These are phyloP conservation scores for Alloteropsis angusta DNA, from an alignment of 202 grass and related monocot species.

Conservation along the genomic window DNA sequence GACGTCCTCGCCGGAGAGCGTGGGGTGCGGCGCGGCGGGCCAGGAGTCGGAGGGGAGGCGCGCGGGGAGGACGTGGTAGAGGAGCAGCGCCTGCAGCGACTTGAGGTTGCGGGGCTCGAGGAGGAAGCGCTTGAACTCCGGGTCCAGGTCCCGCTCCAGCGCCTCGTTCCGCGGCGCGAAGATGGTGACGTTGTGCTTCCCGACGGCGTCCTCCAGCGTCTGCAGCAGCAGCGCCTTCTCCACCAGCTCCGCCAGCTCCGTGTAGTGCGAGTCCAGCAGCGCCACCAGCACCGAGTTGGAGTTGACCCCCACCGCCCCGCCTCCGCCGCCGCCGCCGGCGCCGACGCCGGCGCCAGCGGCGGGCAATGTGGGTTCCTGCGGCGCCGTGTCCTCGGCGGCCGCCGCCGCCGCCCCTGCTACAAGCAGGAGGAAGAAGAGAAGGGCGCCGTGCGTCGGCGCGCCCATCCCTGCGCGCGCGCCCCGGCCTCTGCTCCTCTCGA, in stretches of 20 bases:
- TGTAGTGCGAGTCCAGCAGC: constrained; percentile 84
- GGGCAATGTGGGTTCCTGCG: constrained; percentile 34
- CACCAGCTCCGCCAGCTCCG: constrained; percentile 74
- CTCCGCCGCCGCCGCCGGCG: not conserved
- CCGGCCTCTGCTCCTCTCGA: not conserved
- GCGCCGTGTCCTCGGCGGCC: not conserved
- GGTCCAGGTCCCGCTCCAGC: constrained; percentile 66
- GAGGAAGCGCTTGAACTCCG: constrained; percentile 75
- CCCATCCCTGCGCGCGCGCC: constrained; percentile 33
- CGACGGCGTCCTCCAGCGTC: constrained; percentile 56
- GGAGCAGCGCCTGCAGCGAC: constrained; percentile 69
- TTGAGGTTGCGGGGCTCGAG: constrained; percentile 71
- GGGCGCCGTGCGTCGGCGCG: constrained; percentile 38
- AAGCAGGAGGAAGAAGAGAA: constrained; percentile 29
- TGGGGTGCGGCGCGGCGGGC: constrained; percentile 26
- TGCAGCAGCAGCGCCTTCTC: constrained; percentile 87
- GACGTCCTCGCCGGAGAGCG: constrained; percentile 59
- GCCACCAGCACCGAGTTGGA: constrained; percentile 87
- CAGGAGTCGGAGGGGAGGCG: constrained; percentile 31
- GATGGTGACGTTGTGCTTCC: constrained; percentile 61
- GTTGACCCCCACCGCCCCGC: constrained; percentile 24
- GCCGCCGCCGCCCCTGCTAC: not conserved
- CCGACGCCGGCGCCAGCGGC: not conserved
- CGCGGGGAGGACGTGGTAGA: constrained; percentile 59
- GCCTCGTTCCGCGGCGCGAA: constrained; percentile 64